Evolutionary conservation across 2,329 filamentous ascomycete genomes (phyloP), one percentile per base, ranked within the genome.

Genomic region (Mollisia scopiformis): DNA sequence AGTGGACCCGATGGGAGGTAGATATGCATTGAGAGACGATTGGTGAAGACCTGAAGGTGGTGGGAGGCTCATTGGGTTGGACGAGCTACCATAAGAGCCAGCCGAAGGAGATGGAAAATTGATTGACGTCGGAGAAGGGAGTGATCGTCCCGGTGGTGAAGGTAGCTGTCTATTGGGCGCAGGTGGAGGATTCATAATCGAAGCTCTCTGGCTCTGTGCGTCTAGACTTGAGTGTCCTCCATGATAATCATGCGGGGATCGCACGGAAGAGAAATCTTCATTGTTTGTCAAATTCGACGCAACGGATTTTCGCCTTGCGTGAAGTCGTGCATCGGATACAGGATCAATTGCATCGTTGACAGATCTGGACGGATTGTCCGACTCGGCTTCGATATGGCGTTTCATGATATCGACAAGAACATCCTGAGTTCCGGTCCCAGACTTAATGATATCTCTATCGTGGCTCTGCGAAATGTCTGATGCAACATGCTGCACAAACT

Each of bases 101-200:
- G 65, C 53, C 21, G 67, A 68, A 28, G 71, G 69, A 14, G 72
- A 71, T 16, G 69, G 67, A 27, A 72, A 68, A 49, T 64, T 72
- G 25, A 65, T 33, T 10, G 69, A 71, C 23, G 68, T 71, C 31
- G 72, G 72, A 10, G 71, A 72, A 19, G 66, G 61, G 3, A 73
- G 59, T 14, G 71, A 68, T 33, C 71, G 66, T 19, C 69, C 67
- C 25, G 72, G 69, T 43, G 72, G 71, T n/a, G 72, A 72, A 21
- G 69, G 66, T 30, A 73, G 58, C 27, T 73, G 72, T n/a, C 69
- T 67, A 52, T 59, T 68, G 27, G 64, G 66, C 21, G 68, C 64
- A n/a, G 67, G 63, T 11, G 70, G 71, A 46, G 69, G 71, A 52
- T 72, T 69, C 72, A 74, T 73, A 25, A 59, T 65, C 10, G 68